Evolutionary conservation across 2,329 filamentous ascomycete species (phyloP).

Genomic region (Trichoderma koningiopsis): DNA sequence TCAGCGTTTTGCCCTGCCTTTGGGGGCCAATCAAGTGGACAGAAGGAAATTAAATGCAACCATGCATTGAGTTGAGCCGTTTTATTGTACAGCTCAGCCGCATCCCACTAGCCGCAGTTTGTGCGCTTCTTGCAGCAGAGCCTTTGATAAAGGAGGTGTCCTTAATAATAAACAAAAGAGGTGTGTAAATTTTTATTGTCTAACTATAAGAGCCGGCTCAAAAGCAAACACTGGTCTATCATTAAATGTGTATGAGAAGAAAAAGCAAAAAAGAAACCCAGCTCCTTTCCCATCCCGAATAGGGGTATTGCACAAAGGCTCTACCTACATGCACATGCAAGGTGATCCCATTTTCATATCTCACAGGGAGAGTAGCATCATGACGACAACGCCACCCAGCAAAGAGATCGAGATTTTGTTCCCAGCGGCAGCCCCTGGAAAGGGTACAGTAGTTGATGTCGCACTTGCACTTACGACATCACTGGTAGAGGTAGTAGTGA

Average conservation of each 20-base stretch:
- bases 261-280: background rate
- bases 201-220: constrained; percentile 8
- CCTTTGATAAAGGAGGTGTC: background rate
- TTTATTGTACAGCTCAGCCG: constrained; percentile 16
- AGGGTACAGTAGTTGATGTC: constrained; percentile 14
- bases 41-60: constrained; percentile 14
- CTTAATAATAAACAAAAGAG: background rate
- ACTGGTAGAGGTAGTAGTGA: background rate
- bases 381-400: constrained; percentile 13
- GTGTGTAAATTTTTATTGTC: background rate
- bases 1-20: background rate
- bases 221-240: constrained; percentile 12
- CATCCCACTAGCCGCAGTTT: background rate
- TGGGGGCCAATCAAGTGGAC: background rate
- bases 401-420: constrained; percentile 10
- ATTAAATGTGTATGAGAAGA: constrained; percentile 21
- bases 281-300: background rate
- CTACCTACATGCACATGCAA: background rate
- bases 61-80: background rate
- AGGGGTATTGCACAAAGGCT: background rate
- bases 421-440: constrained; percentile 19
- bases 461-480: background rate
- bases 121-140: background rate
- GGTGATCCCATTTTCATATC: background rate
- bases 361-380: constrained; percentile 20